Evolutionary conservation across 2,329 filamentous ascomycete genomes (phyloP), one percentile per base, ranked within the genome.

Genomic region (Cladosporium sp.): DNA sequence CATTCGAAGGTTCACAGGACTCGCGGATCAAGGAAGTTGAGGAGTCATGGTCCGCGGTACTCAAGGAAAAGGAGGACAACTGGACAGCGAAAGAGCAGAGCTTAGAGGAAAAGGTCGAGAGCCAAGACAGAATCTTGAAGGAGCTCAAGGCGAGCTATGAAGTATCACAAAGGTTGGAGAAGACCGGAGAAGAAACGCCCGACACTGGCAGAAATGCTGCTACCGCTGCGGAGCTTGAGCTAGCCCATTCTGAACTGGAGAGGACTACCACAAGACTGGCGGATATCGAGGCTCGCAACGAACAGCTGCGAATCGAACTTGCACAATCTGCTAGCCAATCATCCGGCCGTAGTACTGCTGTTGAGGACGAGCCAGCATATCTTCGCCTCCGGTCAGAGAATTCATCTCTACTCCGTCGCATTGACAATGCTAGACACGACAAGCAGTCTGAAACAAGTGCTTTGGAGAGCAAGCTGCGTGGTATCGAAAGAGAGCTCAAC

Each of bases 71-170:
- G 76, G 88, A 90, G 68, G 91, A 93, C 73, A 99, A 99, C 70
- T 99, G 94, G 94, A 87, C 89, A 56, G 87, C 93, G 8, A 97
- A 96, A 72, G 94, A 99, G 77, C 90, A 89, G 76, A 86, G 84
- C 28, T 76, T 97, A 60, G 92, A 96, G 69, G 93, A 97, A 67
- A 97, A 97, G 76, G 81, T 96, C 3, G 93, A 97, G 73, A 95
- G 88, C 67, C 93, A 99, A 71, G 94, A 99, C 51, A 86, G 92
- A 6, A 76, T 99, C 39, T 76, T 99, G 66, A 96, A 89, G 70
- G 95, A 99, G 73, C 86, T 97, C 71, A 97, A 97, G 76, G 94
- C 94, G 25, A 97, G 87, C 76, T 97, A 97, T 71, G 94, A 99
- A 74, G 94, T 99, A 57, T 94, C 90, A 47, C 92, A 97, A 73